Base-by-base conservation (phyloP, 345 rosid species). In the Citrus inodora region DNA sequence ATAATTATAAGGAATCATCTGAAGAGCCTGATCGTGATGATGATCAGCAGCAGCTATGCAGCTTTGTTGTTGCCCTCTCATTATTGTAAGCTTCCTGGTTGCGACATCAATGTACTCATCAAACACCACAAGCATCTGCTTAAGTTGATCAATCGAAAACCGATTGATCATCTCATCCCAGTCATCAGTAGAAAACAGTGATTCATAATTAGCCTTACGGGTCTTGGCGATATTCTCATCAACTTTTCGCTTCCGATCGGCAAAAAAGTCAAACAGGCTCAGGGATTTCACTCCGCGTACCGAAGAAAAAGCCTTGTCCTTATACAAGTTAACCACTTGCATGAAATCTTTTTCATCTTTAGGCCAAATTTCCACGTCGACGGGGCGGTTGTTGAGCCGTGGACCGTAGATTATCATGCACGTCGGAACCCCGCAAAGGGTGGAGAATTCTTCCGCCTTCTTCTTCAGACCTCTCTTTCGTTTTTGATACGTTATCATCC, bases 341-440 rank as follows among this genome's bases (percentile, higher is more conserved):
- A 77, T 30, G 61, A 84, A 80, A 42, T 79, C 82, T 24, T 25
- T 63, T 24, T 59, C 74, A 4, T 84, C 76, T 28, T 17, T 48
- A 0, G 89, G 87, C 86, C 86, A 87, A 28, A 79, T 30, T 24
- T 82, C 89, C 0, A 81, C 80, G 28, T 73, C 79, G 30, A 10
- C 53, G 60, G 72, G 75, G 35, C 76, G 51, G 25, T 70, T 56
- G 17, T 78, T 42, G 9, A 37, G 22, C 60, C 13, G 67, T 1
- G 86, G 87, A 0, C 87, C 87, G 7, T 84, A 84, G 67, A 87
- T 79, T 63, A 87, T 76, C 71, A 87, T 56, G 79, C 87, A 82
- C 0, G 86, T 76, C n/a, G 83, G 75, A 9, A 87, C 82, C 11
- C 83, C 87, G 10, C 89, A 86, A 9, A 76, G 74, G 4, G 25